Percentiles rank a stretch among this genome's conserved stretches.
These are phyloP conservation scores for Pichia occidentalis DNA, from an alignment of 805 yeast genomes.

Conservation along the genomic window DNA sequence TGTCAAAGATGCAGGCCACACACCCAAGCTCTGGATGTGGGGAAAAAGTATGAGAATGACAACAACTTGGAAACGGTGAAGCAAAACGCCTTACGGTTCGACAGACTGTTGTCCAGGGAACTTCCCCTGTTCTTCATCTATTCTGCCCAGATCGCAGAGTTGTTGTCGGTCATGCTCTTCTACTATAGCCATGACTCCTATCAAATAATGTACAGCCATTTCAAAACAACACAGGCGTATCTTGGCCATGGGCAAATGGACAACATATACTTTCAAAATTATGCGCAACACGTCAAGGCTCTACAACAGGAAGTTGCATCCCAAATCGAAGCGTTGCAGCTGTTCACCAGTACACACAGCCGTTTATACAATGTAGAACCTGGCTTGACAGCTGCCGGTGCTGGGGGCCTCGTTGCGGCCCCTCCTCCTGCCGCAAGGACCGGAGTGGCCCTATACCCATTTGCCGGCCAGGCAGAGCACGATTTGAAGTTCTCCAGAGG, in stretches of 20 bases:
- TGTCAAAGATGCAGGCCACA: slow-evolving; percentile 17
- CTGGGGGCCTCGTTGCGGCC: slow-evolving; percentile 12
- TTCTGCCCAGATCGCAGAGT: slow-evolving; percentile 28
- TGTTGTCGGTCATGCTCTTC: slow-evolving; percentile 31
- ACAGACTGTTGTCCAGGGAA: slow-evolving; percentile 37
- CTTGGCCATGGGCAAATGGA: neutral
- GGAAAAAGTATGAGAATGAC: slow-evolving; percentile 28
- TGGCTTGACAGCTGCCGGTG: slow-evolving; percentile 8
- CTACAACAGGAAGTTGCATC: neutral
- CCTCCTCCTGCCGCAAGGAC: slow-evolving; percentile 22
- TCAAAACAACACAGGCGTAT: too few species aligned
- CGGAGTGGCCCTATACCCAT: slow-evolving; percentile 35
- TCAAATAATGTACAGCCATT: neutral
- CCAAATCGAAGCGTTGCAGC: slow-evolving; percentile 5
- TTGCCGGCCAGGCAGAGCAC: slow-evolving; percentile 30
- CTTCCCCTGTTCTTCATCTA: slow-evolving; percentile 38
- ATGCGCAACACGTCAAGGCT: neutral
- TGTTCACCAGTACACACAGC: slow-evolving; percentile 3
- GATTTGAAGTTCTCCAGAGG: slow-evolving; percentile 41
- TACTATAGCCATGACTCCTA: slow-evolving; percentile 34
- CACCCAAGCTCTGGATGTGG: slow-evolving; percentile 31
- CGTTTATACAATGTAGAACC: slow-evolving; percentile 11
- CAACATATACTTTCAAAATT: slow-evolving; percentile 2
- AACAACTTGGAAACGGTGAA: slow-evolving; percentile 26
- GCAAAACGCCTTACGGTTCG: slow-evolving; percentile 34